These are phyloP conservation scores for Aspergillus fumigatus DNA, from an alignment of 2,329 filamentous ascomycete genomes.

Conservation along the genomic window DNA sequence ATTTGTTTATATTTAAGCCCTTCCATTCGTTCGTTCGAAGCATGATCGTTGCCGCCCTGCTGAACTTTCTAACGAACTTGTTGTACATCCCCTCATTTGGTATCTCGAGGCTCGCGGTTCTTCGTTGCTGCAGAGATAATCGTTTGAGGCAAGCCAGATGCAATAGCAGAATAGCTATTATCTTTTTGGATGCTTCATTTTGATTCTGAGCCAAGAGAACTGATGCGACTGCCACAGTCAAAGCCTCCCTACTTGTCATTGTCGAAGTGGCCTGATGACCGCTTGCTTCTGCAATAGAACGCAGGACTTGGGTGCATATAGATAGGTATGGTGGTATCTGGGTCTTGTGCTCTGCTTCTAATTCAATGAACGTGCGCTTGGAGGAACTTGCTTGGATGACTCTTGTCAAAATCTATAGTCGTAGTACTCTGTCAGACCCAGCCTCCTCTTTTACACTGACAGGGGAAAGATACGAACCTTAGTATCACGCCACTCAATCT, in stretches of 20 bases:
- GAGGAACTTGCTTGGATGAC: background rate
- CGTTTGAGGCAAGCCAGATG: background rate
- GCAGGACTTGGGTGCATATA: background rate
- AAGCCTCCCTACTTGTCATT: conserved; percentile 1
- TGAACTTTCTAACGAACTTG: background rate
- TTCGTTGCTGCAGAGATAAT: background rate
- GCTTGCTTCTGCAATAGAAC: background rate
- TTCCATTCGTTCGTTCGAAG: conserved; percentile 3
- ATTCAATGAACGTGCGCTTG: background rate
- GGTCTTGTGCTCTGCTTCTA: background rate
- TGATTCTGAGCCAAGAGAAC: background rate
- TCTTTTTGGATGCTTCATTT: background rate
- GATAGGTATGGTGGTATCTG: background rate
- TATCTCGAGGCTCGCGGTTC: background rate
- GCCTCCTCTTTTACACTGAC: background rate
- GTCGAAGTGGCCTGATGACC: background rate
- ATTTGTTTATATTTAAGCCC: too few species aligned
- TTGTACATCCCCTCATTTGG: background rate
- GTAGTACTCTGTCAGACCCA: background rate
- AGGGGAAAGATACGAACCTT: conserved; percentile 42
- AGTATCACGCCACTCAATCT: conserved; percentile 57
- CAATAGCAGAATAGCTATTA: background rate
- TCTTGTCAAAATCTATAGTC: background rate
- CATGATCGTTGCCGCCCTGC: background rate
- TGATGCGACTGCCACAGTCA: background rate